Conservation (phyloP, 2,329 filamentous ascomycete genomes). For the Penicillium brasilianum region DNA sequence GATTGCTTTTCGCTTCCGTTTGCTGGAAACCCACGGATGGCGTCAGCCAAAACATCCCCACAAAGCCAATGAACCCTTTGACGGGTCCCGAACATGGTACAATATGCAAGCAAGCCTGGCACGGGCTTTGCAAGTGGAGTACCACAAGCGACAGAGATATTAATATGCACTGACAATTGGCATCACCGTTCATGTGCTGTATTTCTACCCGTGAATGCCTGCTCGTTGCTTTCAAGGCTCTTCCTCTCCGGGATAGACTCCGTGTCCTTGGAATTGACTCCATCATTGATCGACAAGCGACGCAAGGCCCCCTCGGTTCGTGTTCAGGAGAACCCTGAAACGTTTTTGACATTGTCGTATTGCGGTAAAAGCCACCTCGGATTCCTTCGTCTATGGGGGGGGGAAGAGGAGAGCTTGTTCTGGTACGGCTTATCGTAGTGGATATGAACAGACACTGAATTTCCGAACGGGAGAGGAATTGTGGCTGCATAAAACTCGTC, state of each 20-base stretch:
- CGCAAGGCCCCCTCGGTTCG: neutral
- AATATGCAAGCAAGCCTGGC: slow-evolving; percentile 11
- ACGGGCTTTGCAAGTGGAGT: slow-evolving; percentile 2
- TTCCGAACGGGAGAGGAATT: neutral
- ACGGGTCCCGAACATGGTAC: neutral
- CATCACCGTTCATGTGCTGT: neutral
- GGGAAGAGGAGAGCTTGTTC: neutral
- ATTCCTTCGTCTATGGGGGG: neutral
- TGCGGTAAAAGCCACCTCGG: neutral
- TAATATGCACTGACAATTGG: neutral
- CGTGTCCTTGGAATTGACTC: neutral
- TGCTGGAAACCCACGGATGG: slow-evolving; percentile 9
- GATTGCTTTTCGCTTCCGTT: slow-evolving; percentile 9
- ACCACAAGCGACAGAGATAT: neutral
- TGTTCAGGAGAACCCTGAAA: neutral
- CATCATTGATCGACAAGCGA: neutral
- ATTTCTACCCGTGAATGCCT: neutral
- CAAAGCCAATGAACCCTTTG: neutral
- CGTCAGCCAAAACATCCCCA: neutral
- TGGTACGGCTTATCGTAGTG: slow-evolving; percentile 8
- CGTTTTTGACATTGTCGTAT: neutral
- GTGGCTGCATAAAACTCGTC: slow-evolving; percentile 13
- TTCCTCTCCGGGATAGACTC: neutral
- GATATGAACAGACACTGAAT: slow-evolving; percentile 7
- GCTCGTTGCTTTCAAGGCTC: too few species aligned